phyloP scores from a whole-genome alignment of 179 eudicot genomes.

The Beta macrorhiza region DNA sequence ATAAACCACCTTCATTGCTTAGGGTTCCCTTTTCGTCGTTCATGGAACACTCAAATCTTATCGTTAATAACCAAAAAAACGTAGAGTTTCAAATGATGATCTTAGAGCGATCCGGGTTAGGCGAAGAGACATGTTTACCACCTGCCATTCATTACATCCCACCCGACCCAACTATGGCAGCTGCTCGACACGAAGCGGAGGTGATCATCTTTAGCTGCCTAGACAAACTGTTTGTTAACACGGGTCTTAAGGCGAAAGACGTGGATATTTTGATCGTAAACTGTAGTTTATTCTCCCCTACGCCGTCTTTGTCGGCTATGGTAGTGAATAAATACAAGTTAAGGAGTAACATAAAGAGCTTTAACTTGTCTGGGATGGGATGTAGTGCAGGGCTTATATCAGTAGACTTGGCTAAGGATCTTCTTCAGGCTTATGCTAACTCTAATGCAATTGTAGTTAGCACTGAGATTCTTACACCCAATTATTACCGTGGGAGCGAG shows the following conservation, averaged over 20 bases:
- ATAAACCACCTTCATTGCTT: slow-evolving; percentile 34
- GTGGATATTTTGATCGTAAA: slow-evolving; percentile 49
- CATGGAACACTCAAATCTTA: slow-evolving; percentile 42
- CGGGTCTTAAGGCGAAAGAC: slow-evolving; percentile 34
- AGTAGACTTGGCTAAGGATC: slow-evolving; percentile 28
- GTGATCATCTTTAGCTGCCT: slow-evolving; percentile 41
- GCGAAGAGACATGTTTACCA: slow-evolving; percentile 50
- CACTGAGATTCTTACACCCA: slow-evolving; percentile 34
- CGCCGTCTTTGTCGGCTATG: slow-evolving; percentile 51
- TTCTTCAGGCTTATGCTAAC: slow-evolving; percentile 31
- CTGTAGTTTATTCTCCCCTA: slow-evolving; percentile 49
- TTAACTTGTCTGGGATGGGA: slow-evolving; percentile 42
- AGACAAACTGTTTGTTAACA: slow-evolving; percentile 36
- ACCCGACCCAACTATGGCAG: slow-evolving; percentile 36
- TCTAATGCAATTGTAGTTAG: slow-evolving; percentile 31
- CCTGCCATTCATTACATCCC: slow-evolving; percentile 46
- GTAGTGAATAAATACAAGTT: slow-evolving; percentile 42
- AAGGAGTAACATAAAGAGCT: slow-evolving; percentile 31
- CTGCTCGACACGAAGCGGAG: slow-evolving; percentile 40
- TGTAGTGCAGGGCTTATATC: slow-evolving; percentile 44
- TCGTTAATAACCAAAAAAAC: slow-evolving; percentile 22
- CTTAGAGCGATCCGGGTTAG: slow-evolving; percentile 50
- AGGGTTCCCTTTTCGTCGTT: slow-evolving; percentile 37
- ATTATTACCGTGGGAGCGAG: slow-evolving; percentile 32
- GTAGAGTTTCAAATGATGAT: slow-evolving; percentile 37